phyloP scores from a whole-genome alignment of 2,329 filamentous ascomycete genomes.

The Cytospora paraplurivora region DNA sequence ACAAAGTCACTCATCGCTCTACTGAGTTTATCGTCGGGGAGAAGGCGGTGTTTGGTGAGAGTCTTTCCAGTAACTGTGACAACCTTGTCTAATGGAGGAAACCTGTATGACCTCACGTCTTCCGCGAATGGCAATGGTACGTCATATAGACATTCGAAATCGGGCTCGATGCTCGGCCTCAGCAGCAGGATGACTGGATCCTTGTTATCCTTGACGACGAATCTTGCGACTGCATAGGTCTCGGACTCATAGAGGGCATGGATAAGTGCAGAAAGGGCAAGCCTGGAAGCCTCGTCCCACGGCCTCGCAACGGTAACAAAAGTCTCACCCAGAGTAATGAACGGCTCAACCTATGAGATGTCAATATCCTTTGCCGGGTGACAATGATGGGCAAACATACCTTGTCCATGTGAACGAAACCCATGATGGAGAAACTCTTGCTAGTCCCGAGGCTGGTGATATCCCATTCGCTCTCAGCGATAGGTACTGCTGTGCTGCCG shows the following conservation, averaged over 20 bases:
- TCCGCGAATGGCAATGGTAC: conserved; percentile 90
- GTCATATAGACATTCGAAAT: conserved; percentile 85
- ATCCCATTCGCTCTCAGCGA: conserved; percentile 82
- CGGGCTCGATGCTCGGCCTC: conserved; percentile 75
- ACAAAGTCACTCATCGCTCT: conserved; percentile 89
- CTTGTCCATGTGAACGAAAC: conserved; percentile 76
- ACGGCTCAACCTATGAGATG: conserved; percentile 69
- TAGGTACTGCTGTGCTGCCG: conserved; percentile 86
- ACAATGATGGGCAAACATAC: conserved; percentile 46
- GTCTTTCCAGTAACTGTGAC: conserved; percentile 83
- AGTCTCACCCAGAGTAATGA: conserved; percentile 80
- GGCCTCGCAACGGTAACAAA: conserved; percentile 77
- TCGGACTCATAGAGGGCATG: conserved; percentile 84
- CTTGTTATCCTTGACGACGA: conserved; percentile 83
- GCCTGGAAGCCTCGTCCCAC: conserved; percentile 76
- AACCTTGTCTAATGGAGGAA: conserved; percentile 85
- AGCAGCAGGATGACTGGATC: conserved; percentile 77
- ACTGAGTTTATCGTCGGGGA: conserved; percentile 74
- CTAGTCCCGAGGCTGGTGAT: conserved; percentile 83
- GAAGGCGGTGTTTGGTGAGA: conserved; percentile 78
- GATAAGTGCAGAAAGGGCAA: conserved; percentile 87
- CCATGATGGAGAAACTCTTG: conserved; percentile 77
- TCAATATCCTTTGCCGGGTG: neutral
- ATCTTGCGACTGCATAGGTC: conserved; percentile 80
- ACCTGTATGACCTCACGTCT: conserved; percentile 86